Evolutionary conservation across 2,329 filamentous ascomycete species (phyloP).

Genomic region (Pseudogymnoascus sp.): DNA sequence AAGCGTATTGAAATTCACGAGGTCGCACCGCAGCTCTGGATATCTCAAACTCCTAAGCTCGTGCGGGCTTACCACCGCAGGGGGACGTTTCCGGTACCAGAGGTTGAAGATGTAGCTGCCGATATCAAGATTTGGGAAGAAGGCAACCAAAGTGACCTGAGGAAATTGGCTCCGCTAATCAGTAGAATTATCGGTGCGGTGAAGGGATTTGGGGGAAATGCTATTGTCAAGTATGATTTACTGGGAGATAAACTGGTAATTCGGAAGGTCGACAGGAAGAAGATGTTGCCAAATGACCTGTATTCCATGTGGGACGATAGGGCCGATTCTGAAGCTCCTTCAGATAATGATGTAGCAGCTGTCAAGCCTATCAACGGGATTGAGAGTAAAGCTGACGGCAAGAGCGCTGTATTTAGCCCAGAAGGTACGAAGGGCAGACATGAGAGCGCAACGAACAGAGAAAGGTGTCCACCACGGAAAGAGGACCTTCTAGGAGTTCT

Average conservation of each 20-base stretch:
- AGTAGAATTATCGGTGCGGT: slow-evolving; percentile 24
- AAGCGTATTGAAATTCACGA: slow-evolving; percentile 29
- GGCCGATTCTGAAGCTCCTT: neutral
- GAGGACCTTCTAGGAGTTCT: neutral
- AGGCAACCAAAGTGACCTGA: slow-evolving; percentile 26
- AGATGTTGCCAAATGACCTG: slow-evolving; percentile 27
- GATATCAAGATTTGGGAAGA: slow-evolving; percentile 31
- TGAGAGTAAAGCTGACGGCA: neutral
- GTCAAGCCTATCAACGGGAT: neutral
- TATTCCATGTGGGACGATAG: slow-evolving; percentile 23
- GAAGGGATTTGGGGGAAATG: slow-evolving; percentile 23
- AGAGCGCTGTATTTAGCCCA: neutral
- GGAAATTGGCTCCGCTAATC: slow-evolving; percentile 28
- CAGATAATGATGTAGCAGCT: neutral
- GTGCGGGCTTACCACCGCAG: slow-evolving; percentile 35
- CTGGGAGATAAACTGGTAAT: slow-evolving; percentile 22
- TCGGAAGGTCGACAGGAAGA: slow-evolving; percentile 15
- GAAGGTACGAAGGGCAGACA: neutral
- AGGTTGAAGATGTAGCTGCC: slow-evolving; percentile 30
- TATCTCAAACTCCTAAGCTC: slow-evolving; percentile 38
- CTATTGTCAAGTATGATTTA: slow-evolving; percentile 21
- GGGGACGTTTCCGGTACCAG: slow-evolving; percentile 29
- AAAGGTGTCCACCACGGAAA: neutral
- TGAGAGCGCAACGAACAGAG: neutral
- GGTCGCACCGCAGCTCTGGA: slow-evolving; percentile 36